Evolutionary conservation across 805 yeast species (phyloP).

Genomic region (Kazachstania martiniae): DNA sequence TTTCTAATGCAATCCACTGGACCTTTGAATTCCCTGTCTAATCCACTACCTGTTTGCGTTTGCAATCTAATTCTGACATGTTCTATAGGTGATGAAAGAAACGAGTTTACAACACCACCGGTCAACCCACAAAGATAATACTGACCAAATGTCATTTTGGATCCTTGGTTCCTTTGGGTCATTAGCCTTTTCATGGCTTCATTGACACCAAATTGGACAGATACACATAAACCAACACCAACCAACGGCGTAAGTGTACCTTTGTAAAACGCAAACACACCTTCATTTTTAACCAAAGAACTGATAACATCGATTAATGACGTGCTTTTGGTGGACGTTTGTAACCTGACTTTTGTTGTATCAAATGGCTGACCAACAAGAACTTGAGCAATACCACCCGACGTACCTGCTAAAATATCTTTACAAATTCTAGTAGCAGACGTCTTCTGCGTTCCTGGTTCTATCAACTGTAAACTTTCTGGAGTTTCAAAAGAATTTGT

Average conservation of each 20-base stretch:
- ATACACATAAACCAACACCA: constrained; percentile 97
- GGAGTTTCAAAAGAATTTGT: too few species aligned
- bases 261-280: constrained; percentile 76
- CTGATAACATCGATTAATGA: constrained; percentile 64
- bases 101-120: constrained; percentile 88
- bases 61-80: constrained; percentile 90
- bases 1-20: constrained; percentile 34
- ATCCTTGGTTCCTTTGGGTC: constrained; percentile 18
- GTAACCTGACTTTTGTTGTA: constrained; percentile 86
- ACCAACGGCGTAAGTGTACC: constrained; percentile 89
- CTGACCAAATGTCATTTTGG: constrained; percentile 43
- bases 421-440: constrained; percentile 32
- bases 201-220: constrained; percentile 90
- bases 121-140: constrained; percentile 76
- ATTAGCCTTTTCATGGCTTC: constrained; percentile 86
- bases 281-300: constrained; percentile 66
- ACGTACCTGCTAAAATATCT: constrained; percentile 83
- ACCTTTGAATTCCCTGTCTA: constrained; percentile 47
- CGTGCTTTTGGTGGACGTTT: constrained; percentile 72
- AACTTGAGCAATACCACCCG: constrained; percentile 94
- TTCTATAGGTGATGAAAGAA: constrained; percentile 88
- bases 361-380: constrained; percentile 94
- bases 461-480: too few species aligned
- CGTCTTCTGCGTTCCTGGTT: too few species aligned
- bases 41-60: constrained; percentile 46